Evolutionary conservation across 2,329 filamentous ascomycete species (phyloP).

Genomic region (Fusarium sp.): DNA sequence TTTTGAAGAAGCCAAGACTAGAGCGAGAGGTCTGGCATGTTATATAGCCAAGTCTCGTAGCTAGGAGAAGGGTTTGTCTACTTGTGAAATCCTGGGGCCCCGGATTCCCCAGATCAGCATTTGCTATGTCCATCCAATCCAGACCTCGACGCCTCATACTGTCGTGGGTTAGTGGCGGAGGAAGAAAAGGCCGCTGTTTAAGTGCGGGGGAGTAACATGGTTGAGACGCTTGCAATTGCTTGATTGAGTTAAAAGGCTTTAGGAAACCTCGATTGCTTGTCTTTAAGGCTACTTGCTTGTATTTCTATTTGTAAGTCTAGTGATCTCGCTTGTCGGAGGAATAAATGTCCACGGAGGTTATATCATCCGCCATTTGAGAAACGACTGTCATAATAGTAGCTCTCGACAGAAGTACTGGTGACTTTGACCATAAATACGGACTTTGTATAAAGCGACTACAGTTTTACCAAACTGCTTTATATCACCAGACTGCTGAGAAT

Average conservation of each 20-base stretch:
- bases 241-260: neutral
- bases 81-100: neutral
- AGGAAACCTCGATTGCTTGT: neutral
- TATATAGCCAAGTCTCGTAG: neutral
- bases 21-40: neutral
- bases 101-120: neutral
- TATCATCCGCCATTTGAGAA: neutral
- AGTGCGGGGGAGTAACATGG: neutral
- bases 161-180: neutral
- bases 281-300: fast-evolving
- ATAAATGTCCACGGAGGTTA: neutral
- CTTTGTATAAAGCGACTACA: neutral
- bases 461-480: fast-evolving
- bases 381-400: fast-evolving
- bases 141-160: neutral
- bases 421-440: neutral
- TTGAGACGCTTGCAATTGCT: neutral
- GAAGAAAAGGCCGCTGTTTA: neutral
- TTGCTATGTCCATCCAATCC: neutral
- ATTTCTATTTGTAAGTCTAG: neutral
- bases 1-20: neutral
- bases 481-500: neutral
- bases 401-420: neutral
- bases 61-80: neutral
- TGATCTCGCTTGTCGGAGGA: neutral